Percentiles rank a stretch among this genome's conserved stretches.
phyloP scores from a whole-genome alignment of 495 filamentous ascomycete genomes.

The Penicillium waksmanii region DNA sequence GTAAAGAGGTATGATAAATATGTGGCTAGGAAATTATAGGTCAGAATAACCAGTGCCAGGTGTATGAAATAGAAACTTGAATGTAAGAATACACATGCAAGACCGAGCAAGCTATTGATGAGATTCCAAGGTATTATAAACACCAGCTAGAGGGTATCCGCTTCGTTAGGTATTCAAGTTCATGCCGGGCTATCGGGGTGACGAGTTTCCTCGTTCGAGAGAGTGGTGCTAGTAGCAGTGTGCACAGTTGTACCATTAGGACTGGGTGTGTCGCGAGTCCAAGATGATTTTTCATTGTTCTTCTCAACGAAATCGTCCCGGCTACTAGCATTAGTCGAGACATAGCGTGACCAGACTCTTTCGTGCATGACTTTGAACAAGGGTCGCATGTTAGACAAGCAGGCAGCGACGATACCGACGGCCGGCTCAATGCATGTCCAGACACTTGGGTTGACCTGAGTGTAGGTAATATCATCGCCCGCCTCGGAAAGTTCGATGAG shows the following conservation, averaged over 20 bases:
- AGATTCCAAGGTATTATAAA: not conserved
- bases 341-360: slow-evolving; percentile 23
- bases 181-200: slow-evolving; percentile 6
- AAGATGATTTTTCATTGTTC: slow-evolving; percentile 22
- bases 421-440: slow-evolving; percentile 45
- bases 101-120: not conserved
- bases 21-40: not conserved
- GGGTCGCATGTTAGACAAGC: slow-evolving; percentile 39
- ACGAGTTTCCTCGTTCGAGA: slow-evolving; percentile 2
- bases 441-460: slow-evolving; percentile 35
- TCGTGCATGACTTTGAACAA: slow-evolving; percentile 31
- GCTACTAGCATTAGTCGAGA: slow-evolving; percentile 7
- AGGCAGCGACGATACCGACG: slow-evolving; percentile 39
- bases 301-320: slow-evolving; percentile 15
- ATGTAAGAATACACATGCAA: not conserved
- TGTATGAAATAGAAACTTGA: not conserved
- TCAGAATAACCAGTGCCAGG: not conserved
- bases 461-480: slow-evolving; percentile 36
- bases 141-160: not conserved
- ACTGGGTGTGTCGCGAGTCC: slow-evolving; percentile 19
- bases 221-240: not conserved
- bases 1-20: not conserved
- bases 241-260: slow-evolving; percentile 4
- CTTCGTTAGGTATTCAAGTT: not conserved
- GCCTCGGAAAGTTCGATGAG: slow-evolving; percentile 26